Evolutionary conservation across 108 stramenopile species (phyloP), one percentile per base, ranked within the genome.

Genomic region (Cyclotella baltica): DNA sequence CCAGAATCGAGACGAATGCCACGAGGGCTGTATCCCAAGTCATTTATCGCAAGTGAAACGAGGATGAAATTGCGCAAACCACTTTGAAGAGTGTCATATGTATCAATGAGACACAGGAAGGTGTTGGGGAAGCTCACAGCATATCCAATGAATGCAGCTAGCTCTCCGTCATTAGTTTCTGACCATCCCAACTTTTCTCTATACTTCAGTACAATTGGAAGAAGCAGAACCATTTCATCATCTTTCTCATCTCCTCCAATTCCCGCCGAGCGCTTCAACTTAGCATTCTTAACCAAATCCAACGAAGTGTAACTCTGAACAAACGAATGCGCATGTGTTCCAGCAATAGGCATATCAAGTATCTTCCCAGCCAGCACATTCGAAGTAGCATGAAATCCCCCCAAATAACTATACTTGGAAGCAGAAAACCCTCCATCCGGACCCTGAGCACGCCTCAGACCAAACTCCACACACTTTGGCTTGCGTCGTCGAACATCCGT

Each of bases 311-410:
- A 98, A 43, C 91, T 66, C 85, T 93, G 90, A n/a, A 99, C 97
- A 83, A 92, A 99, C 16, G 98, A 83, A 80, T 99, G 99, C 8
- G 98, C 98, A 76, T 98, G 98, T 0, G 99, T 99, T 16, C 99
- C 99, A 50, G 78, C 84, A 37, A 98, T 84, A 5, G 87, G 81
- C 29, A 99, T 73, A 51, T 86, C 82, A n/a, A 92, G 84, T 20
- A 90, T 30, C 67, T 96, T 96, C 27, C 98, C 98, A 30, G 98
- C 98, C 22, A 93, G 86, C 8, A 99, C 96, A 70, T 99, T 99
- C 66, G 93, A 88, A 20, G 98, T 99, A 23, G 81, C 98, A 70
- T 97, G 95, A 75, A 99, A 99, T 13, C 98, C 98, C 20, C 98
- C 99, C 31, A 98, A 27, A 73, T 92, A 92, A 47, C 90, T 69